Evolutionary conservation across 2,329 filamentous ascomycete genomes (phyloP).

Genomic region (Aspergillus arachidicola): DNA sequence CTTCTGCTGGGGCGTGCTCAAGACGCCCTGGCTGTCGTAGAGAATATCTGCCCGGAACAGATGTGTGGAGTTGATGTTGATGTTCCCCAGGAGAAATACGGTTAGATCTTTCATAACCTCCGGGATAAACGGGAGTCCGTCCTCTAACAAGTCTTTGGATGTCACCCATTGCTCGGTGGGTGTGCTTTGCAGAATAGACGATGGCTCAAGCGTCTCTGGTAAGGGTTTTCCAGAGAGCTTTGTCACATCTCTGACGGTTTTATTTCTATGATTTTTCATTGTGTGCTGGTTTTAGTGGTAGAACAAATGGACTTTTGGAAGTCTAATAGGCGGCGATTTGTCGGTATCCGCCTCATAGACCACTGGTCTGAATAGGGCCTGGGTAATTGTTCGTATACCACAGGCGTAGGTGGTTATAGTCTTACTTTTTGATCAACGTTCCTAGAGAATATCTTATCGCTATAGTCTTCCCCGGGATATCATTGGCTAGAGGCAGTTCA

Average conservation of each 20-base stretch:
- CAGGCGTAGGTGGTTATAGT: background rate
- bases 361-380: background rate
- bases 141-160: slow-evolving; percentile 32
- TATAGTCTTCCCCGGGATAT: background rate
- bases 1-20: slow-evolving; percentile 37
- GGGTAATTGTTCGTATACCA: background rate
- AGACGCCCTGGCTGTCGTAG: slow-evolving; percentile 52
- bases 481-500: background rate
- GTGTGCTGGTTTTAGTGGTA: background rate
- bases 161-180: slow-evolving; percentile 34
- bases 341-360: background rate
- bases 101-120: slow-evolving; percentile 53
- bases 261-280: slow-evolving; percentile 14
- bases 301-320: background rate
- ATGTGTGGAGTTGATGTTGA: slow-evolving; percentile 61
- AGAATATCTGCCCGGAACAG: slow-evolving; percentile 65
- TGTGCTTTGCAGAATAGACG: slow-evolving; percentile 20
- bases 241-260: slow-evolving; percentile 25
- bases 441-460: background rate
- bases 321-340: background rate
- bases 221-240: slow-evolving; percentile 32
- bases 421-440: background rate
- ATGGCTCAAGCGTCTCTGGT: slow-evolving; percentile 30
- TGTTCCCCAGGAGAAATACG: slow-evolving; percentile 52
- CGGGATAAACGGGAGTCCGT: slow-evolving; percentile 27